Conservation (phyloP, 2,329 filamentous ascomycete species). For the Bertia moriformis region DNA sequence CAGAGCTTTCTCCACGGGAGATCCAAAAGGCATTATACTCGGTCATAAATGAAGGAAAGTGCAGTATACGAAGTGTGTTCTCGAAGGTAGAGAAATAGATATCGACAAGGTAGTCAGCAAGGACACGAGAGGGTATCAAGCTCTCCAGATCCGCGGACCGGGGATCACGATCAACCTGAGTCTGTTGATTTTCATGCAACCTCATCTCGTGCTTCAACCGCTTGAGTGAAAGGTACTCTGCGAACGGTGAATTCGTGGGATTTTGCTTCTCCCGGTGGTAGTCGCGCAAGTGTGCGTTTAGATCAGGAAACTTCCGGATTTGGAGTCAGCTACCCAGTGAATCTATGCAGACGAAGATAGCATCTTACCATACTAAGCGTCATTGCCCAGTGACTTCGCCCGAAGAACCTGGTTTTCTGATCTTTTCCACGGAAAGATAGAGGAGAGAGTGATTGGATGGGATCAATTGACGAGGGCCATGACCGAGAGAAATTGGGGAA, state of each 20-base stretch:
- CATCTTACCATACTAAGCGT: not conserved
- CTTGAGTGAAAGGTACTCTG: too few relatives aligned
- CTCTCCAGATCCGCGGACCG: constrained; percentile 9
- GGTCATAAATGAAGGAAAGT: constrained; percentile 37
- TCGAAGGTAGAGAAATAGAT: constrained; percentile 40
- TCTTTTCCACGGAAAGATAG: not conserved
- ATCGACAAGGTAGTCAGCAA: constrained; percentile 35
- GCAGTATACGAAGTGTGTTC: constrained; percentile 38
- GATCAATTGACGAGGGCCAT: too few relatives aligned
- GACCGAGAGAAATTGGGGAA: too few relatives aligned
- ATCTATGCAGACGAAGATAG: too few relatives aligned
- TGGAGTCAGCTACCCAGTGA: not conserved
- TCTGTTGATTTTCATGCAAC: not conserved
- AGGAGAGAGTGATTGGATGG: too few relatives aligned
- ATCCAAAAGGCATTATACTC: constrained; percentile 37
- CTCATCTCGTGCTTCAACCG: not conserved
- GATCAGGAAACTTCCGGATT: not conserved
- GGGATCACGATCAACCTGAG: not conserved
- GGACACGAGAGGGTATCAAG: constrained; percentile 8
- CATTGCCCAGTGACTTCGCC: not conserved
- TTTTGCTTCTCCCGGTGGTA: not conserved
- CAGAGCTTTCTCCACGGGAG: too few relatives aligned
- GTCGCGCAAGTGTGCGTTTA: not conserved
- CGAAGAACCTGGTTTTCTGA: not conserved
- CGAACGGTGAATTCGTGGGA: too few relatives aligned